Percentiles rank a stretch among this genome's conserved stretches.
Conservation (phyloP, 2,329 filamentous ascomycete species). For the Apiospora koreana region DNA sequence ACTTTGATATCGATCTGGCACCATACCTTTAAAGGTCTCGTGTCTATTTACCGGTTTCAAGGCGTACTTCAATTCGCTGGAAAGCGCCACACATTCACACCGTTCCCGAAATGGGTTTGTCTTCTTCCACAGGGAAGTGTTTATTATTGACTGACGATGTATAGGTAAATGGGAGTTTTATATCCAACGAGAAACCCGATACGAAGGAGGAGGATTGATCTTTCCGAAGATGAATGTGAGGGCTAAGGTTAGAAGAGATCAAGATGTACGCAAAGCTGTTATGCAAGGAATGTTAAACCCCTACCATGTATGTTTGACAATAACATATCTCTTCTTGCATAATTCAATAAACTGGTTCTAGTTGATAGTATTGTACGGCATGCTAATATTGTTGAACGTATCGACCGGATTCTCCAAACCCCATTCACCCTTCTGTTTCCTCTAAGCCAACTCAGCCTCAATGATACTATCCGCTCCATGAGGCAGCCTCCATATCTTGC, state of each 20-base stretch:
- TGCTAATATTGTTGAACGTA: too few relatives aligned
- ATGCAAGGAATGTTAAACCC: too few relatives aligned
- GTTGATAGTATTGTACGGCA: too few relatives aligned
- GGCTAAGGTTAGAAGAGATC: too few relatives aligned
- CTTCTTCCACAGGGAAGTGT: neutral
- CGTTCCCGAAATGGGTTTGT: neutral
- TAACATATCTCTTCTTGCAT: too few relatives aligned
- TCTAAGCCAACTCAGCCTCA: constrained; percentile 21
- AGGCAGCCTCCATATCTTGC: constrained; percentile 21
- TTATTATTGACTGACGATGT: neutral
- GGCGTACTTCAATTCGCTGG: neutral
- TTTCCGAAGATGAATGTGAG: too few relatives aligned
- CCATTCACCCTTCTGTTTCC: too few relatives aligned
- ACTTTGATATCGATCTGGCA: neutral
- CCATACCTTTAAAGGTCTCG: neutral
- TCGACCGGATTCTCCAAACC: too few relatives aligned
- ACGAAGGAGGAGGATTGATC: neutral
- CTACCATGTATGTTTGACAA: too few relatives aligned
- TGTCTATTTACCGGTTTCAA: neutral
- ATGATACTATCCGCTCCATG: constrained; percentile 25
- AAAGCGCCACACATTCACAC: neutral
- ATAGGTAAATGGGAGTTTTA: neutral
- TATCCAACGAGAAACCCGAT: neutral
- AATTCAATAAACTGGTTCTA: too few relatives aligned
- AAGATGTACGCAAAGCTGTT: too few relatives aligned